Conservation (phyloP, 2,329 filamentous ascomycete species). For the Colletotrichum orchidophilum region DNA sequence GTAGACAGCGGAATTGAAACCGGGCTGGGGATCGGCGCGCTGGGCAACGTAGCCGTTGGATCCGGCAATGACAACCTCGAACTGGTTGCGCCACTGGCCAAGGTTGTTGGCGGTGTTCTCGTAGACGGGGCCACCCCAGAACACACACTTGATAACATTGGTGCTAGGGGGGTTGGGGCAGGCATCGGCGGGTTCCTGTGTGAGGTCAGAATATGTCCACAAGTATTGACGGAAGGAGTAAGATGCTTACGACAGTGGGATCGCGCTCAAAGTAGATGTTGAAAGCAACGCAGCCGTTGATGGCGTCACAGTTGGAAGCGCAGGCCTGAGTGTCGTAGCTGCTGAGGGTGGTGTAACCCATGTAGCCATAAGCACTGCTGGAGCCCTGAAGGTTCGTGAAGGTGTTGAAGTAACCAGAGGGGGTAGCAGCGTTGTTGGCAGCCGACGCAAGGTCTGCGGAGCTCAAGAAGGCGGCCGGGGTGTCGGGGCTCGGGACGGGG, state of each 20-base stretch:
- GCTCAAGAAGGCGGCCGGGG: not conserved
- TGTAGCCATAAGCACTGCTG: conserved; percentile 10
- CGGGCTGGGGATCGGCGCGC: not conserved
- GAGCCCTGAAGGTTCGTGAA: conserved; percentile 18
- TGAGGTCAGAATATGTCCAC: not conserved
- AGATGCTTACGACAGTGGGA: not conserved
- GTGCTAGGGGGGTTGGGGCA: not conserved
- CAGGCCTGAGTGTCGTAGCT: conserved; percentile 11
- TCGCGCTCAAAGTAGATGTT: not conserved
- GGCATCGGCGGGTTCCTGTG: not conserved
- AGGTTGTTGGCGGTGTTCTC: not conserved
- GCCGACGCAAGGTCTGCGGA: not conserved
- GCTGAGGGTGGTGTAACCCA: conserved; percentile 13
- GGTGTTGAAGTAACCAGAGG: conserved; percentile 12
- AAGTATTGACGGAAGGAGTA: not conserved
- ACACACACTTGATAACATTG: conserved; percentile 7
- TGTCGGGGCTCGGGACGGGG: not conserved
- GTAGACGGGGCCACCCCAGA: conserved; percentile 1
- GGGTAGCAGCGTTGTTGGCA: conserved; percentile 6
- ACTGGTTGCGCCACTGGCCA: not conserved
- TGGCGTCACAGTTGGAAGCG: conserved; percentile 15
- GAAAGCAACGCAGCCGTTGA: conserved; percentile 11
- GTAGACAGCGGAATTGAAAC: not conserved
- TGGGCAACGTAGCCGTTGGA: not conserved
- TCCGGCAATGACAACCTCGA: not conserved